phyloP scores from a whole-genome alignment of 192 early-diverging fungal species.

The Gonapodya prolifera region DNA sequence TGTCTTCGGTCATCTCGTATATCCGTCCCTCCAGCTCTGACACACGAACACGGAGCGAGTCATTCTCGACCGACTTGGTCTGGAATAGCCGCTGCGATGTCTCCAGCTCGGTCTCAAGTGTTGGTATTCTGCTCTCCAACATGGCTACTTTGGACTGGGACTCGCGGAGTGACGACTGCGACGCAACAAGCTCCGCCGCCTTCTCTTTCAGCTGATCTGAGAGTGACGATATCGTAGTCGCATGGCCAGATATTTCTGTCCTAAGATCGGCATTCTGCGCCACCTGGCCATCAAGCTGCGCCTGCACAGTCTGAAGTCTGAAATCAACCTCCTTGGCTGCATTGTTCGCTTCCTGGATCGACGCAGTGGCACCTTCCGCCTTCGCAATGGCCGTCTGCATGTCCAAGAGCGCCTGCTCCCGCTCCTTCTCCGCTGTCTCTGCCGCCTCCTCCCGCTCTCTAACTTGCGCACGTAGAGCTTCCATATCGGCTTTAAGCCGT shows the following conservation, averaged over 20 bases:
- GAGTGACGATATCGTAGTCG: too few species aligned
- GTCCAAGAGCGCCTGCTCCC: neutral
- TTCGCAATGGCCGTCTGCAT: neutral
- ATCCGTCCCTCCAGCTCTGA: slow-evolving; percentile 35
- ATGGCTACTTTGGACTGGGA: neutral
- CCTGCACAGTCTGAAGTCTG: neutral
- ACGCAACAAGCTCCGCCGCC: slow-evolving; percentile 15
- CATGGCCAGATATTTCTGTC: too few species aligned
- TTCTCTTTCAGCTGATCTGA: neutral
- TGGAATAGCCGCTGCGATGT: slow-evolving; percentile 36
- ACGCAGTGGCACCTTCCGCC: too few species aligned
- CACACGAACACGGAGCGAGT: slow-evolving; percentile 21
- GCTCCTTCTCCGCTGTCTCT: neutral
- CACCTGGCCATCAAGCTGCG: neutral
- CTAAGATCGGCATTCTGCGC: neutral
- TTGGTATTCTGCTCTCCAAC: slow-evolving; percentile 24
- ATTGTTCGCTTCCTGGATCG: too few species aligned
- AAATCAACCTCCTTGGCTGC: neutral
- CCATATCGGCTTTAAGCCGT: neutral
- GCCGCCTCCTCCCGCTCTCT: too few species aligned
- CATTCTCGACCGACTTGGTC: slow-evolving; percentile 34
- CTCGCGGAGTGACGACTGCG: neutral
- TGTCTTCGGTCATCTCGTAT: slow-evolving; percentile 23
- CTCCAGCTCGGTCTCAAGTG: slow-evolving; percentile 33
- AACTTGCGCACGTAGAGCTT: too few species aligned